Percentiles rank a stretch among this genome's conserved stretches.
These are phyloP conservation scores for Arachis monticola DNA, from an alignment of 331 rosid genomes.

Conservation along the genomic window DNA sequence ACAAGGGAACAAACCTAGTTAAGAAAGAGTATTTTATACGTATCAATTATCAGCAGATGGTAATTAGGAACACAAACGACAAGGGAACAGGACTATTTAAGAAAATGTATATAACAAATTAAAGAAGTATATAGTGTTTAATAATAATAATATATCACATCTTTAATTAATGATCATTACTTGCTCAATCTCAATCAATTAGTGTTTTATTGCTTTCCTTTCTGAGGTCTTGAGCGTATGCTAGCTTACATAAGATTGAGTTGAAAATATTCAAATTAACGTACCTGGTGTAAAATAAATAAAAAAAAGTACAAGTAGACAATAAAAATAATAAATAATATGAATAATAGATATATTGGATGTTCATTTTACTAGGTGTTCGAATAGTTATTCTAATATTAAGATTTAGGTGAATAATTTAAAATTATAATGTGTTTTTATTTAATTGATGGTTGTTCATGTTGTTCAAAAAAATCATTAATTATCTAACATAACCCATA, in stretches of 20 bases:
- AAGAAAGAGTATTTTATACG: background rate
- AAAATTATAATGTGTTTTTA: too few relatives aligned
- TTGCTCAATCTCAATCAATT: background rate
- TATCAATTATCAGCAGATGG: conserved; percentile 4
- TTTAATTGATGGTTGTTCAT: too few relatives aligned
- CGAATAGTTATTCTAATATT: too few relatives aligned
- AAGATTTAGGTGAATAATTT: too few relatives aligned
- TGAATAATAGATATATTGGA: too few relatives aligned
- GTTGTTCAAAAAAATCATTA: too few relatives aligned
- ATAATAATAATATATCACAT: too few relatives aligned
- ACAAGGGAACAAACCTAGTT: background rate
- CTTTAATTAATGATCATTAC: background rate
- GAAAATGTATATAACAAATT: background rate
- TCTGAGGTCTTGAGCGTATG: background rate
- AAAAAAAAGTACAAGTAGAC: too few relatives aligned
- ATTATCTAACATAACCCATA: too few relatives aligned
- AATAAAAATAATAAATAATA: too few relatives aligned
- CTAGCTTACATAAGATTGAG: background rate
- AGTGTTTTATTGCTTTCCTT: background rate
- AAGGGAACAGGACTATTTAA: background rate
- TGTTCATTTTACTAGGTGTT: too few relatives aligned
- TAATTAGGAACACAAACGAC: background rate
- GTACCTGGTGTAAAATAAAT: background rate
- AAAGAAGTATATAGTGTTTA: background rate
- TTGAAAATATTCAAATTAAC: background rate